Base-by-base conservation (phyloP, 2,329 filamentous ascomycete genomes). In the Fusarium newnesense region DNA sequence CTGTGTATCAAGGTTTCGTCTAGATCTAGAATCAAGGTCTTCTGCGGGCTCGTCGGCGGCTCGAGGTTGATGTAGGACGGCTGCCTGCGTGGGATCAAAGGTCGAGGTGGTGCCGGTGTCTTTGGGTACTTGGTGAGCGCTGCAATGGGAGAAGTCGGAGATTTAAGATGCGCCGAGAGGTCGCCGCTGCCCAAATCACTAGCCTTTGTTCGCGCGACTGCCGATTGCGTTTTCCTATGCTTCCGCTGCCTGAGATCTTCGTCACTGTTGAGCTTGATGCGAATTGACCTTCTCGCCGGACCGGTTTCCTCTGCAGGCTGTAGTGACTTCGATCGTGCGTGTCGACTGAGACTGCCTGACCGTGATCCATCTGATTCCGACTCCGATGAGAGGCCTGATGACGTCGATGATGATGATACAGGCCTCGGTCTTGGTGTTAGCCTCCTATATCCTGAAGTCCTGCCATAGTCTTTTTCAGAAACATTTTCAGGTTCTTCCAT, bases 1-100 rank as follows among this genome's bases (percentile, higher is more conserved):
- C 95, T 98, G 86, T 99, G 96, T 75, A 99, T 99, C 75, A 99
- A 85, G 1, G 96, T 99, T 83, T 99, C 96, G 82, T 99, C 96
- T 24, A 99, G 89, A 81, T 99, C 96, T 59, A 99, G 87, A 73
- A 99, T 95, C 67, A 99, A 84, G 1, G 96, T 99, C 86, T 99
- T 99, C 79, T 96, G 93, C 69, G 92, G 91, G 50, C 89, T 85
- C 75, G 82, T 77, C 65, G 87, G 80, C 69, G 89, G 84, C 65
- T 89, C 86, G 34, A 89, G 81, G 65, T 91, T 90, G 46, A 94
- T 89, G 80, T 97, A 98, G 2, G 95, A 98, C 26, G 95, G 94
- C 78, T 97, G 94, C 61, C 95, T 92, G 70, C 92, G 90, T 34
- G 96, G 96, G 62, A 99, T 93, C 57, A 99, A 86, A 8, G 96